Evolutionary conservation across 2,329 filamentous ascomycete genomes (phyloP).

Genomic region (Fusarium subtropicale): DNA sequence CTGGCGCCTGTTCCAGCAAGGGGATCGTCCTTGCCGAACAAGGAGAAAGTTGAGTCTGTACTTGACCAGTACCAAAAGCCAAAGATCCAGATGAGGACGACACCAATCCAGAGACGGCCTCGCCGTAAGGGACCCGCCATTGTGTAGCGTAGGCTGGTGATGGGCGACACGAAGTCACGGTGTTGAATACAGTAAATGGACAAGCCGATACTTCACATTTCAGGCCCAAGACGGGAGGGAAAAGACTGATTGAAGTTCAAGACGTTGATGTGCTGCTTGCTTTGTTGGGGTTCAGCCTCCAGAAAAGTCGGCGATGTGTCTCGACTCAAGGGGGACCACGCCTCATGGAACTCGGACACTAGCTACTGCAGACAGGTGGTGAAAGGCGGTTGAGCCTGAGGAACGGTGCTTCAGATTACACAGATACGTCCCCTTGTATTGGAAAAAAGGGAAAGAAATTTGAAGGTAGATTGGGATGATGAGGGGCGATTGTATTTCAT

Average conservation of each 20-base stretch:
- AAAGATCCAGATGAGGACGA: constrained; percentile 40
- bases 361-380: constrained; percentile 15
- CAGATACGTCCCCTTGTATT: not conserved
- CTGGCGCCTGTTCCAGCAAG: constrained; percentile 41
- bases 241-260: constrained; percentile 13
- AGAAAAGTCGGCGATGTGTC: constrained; percentile 34
- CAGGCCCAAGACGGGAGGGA: constrained; percentile 29
- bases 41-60: constrained; percentile 26
- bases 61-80: constrained; percentile 45
- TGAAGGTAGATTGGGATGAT: not conserved
- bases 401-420: not conserved
- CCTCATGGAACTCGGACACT: constrained; percentile 27
- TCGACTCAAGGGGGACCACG: constrained; percentile 23
- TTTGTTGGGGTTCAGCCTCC: constrained; percentile 11
- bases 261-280: constrained; percentile 15
- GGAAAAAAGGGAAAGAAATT: not conserved
- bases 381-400: constrained; percentile 25
- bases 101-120: constrained; percentile 44
- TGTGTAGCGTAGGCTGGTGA: constrained; percentile 22
- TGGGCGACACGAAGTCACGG: constrained; percentile 18
- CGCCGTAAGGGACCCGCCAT: constrained; percentile 40
- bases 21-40: constrained; percentile 39
- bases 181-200: constrained; percentile 16
- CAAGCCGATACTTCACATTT: constrained; percentile 33
- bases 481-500: constrained; percentile 21